Percentiles rank a stretch among this genome's conserved stretches.
phyloP scores from a whole-genome alignment of 768 basidiomycete genomes.

The Amanita pallidorosea region DNA sequence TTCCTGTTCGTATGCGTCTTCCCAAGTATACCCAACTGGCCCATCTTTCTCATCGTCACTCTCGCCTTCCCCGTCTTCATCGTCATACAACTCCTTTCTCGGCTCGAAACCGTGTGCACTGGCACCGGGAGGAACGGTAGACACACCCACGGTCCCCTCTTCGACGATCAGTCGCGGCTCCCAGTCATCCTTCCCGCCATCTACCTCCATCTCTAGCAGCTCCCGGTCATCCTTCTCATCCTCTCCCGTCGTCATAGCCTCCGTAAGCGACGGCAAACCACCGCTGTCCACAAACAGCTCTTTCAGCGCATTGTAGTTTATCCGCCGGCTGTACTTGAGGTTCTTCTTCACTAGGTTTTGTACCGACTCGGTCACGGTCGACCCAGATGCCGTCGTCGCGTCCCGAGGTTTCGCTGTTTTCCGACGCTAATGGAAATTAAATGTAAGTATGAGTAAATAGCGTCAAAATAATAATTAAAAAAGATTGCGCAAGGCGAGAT shows the following conservation, averaged over 20 bases:
- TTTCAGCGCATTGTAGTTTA: slow-evolving; percentile 87
- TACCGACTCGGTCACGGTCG: slow-evolving; percentile 68
- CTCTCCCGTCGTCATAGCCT: slow-evolving; percentile 18
- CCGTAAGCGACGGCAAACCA: slow-evolving; percentile 17
- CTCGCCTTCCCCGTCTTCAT: slow-evolving; percentile 30
- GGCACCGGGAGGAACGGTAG: slow-evolving; percentile 12
- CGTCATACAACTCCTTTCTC: slow-evolving; percentile 12
- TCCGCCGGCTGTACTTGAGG: slow-evolving; percentile 80
- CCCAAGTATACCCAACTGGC: slow-evolving; percentile 32
- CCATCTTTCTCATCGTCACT: slow-evolving; percentile 44
- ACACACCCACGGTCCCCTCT: slow-evolving; percentile 27
- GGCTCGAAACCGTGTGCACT: slow-evolving; percentile 8
- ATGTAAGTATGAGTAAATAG: slow-evolving; percentile 4
- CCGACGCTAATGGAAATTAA: slow-evolving; percentile 41
- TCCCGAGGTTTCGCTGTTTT: slow-evolving; percentile 64
- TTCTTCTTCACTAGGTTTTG: slow-evolving; percentile 76
- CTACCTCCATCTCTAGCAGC: slow-evolving; percentile 24
- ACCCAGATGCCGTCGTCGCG: slow-evolving; percentile 56
- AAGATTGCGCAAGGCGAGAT: slow-evolving; percentile 23
- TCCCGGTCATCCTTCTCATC: slow-evolving; percentile 37
- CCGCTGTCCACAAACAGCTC: slow-evolving; percentile 55
- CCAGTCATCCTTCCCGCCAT: slow-evolving; percentile 27
- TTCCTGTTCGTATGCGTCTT: slow-evolving; percentile 65
- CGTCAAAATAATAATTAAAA: slow-evolving; percentile 15
- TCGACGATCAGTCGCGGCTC: slow-evolving; percentile 32